phyloP scores from a whole-genome alignment of 169 alveolate species.

The Sarcocystis neurona region DNA sequence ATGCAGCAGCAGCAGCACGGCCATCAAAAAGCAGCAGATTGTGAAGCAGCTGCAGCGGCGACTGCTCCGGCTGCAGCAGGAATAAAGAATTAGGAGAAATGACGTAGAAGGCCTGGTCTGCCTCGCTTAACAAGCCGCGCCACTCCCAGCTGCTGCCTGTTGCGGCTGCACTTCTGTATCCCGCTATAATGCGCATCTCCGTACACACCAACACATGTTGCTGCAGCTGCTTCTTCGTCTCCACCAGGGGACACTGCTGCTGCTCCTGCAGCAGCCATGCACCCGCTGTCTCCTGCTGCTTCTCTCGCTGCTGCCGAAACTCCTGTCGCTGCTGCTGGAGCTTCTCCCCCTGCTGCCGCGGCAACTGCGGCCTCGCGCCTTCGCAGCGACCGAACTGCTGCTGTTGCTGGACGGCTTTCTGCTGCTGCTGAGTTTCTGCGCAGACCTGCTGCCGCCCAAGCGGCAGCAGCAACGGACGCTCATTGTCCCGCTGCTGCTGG shows the following conservation, averaged over 20 bases:
- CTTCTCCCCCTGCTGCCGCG: slow-evolving; percentile 20
- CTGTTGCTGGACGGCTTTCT: slow-evolving; percentile 17
- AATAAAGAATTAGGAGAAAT: not conserved
- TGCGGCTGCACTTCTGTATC: not conserved
- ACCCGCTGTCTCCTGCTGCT: slow-evolving; percentile 16
- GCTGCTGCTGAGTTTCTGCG: slow-evolving; percentile 18
- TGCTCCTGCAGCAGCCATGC: slow-evolving; percentile 46
- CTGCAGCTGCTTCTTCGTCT: slow-evolving; percentile 23
- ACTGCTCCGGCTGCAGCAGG: slow-evolving; percentile 25
- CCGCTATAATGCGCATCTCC: slow-evolving; percentile 31
- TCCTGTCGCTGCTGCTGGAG: not conserved
- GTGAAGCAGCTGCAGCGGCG: slow-evolving; percentile 42
- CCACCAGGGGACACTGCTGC: slow-evolving; percentile 21
- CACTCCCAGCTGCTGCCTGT: not conserved
- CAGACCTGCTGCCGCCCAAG: slow-evolving; percentile 10
- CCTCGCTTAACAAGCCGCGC: slow-evolving; percentile 27
- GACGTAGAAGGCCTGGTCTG: slow-evolving; percentile 43
- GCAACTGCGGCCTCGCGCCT: slow-evolving; percentile 26
- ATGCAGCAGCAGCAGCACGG: slow-evolving; percentile 47
- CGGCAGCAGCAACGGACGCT: not conserved
- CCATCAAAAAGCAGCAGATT: slow-evolving; percentile 51
- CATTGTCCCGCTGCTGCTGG: slow-evolving; percentile 21
- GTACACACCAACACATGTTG: not conserved
- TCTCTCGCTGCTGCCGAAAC: not conserved
- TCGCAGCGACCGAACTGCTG: slow-evolving; percentile 26